These are phyloP conservation scores for Pneumocystis wakefieldiae DNA, from an alignment of 1,139 yeast genomes.

Conservation along the genomic window DNA sequence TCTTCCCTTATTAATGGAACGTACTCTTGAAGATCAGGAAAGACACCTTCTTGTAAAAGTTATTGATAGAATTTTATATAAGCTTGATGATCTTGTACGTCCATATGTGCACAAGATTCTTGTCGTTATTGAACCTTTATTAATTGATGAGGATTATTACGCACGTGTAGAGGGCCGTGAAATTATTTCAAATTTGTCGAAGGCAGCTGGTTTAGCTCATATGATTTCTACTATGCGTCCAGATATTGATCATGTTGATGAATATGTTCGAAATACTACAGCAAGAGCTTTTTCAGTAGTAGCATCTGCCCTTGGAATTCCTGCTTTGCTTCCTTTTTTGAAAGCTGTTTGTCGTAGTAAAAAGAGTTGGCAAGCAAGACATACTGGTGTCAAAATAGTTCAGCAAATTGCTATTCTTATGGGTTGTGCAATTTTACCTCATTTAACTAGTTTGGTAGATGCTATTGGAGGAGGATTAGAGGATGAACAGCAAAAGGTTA, in stretches of 20 bases:
- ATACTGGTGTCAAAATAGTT: constrained; percentile 66
- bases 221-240: constrained; percentile 68
- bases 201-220: constrained; percentile 69
- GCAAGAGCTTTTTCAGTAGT: constrained; percentile 75
- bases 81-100: constrained; percentile 46
- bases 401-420: constrained; percentile 58
- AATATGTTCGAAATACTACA: constrained; percentile 61
- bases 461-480: constrained; percentile 46
- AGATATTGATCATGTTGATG: constrained; percentile 72
- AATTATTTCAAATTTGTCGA: constrained; percentile 55
- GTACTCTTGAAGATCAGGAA: constrained; percentile 64
- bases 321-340: constrained; percentile 58
- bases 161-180: constrained; percentile 70
- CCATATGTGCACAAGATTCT: constrained; percentile 66
- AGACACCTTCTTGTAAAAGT: constrained; percentile 68
- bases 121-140: constrained; percentile 60
- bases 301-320: constrained; percentile 65
- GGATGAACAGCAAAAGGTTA: constrained; percentile 57
- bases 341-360: constrained; percentile 69
- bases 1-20: constrained; percentile 61
- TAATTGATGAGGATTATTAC: constrained; percentile 63
- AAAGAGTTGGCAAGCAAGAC: constrained; percentile 74
- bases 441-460: constrained; percentile 47
- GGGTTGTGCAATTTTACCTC: constrained; percentile 69
- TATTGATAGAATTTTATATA: constrained; percentile 51